Evolutionary conservation across 164 flowering plant species (phyloP), one percentile per base, ranked within the genome.

Genomic region (Vitis riparia): DNA sequence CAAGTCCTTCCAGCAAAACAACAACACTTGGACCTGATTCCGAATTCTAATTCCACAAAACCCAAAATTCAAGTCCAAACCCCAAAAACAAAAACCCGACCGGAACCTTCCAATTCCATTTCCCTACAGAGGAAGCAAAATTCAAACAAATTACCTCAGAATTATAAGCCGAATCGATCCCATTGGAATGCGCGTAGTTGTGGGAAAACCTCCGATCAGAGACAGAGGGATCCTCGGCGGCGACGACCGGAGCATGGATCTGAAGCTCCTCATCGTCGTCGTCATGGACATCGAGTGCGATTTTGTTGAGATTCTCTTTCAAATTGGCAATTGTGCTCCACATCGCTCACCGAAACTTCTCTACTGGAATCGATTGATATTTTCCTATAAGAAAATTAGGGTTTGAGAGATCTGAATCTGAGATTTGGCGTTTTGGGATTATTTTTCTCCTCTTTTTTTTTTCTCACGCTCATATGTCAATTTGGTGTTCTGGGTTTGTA

Each of bases 261-360:
- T 78, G 82, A 51, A 88, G 81, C 79, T 81, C 87, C n/a, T 85
- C 90, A 13, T 80, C 87, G 6, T 84, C 79, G 62, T 82, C 81
- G 55, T 78, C 90, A 66, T 93, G 95, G 19, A 96, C 98, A 50
- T 90, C 99, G 19, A 85, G 88, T 0, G 91, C 95, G 65, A 96
- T 89, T 82, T 88, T 93, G 66, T 89, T 82, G 62, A 96, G 79
- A 75, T 86, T 96, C 67, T 91, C 98, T 71, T 92, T 96, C 80
- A 87, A 78, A 83, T 86, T 89, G 5, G 91, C 97, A 17, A 84
- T 79, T 44, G 91, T 70, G 69, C 73, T 79, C 90, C 87, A 83
- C 93, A 89, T 87, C 61, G 13, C 71, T 60, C 75, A 48, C 58
- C 6, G 44, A 37, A 37, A 37, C 44, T 6, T 37, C 44, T 37